phyloP scores from a whole-genome alignment of 176 grass and related monocot genomes.

The Triticum aestivum region DNA sequence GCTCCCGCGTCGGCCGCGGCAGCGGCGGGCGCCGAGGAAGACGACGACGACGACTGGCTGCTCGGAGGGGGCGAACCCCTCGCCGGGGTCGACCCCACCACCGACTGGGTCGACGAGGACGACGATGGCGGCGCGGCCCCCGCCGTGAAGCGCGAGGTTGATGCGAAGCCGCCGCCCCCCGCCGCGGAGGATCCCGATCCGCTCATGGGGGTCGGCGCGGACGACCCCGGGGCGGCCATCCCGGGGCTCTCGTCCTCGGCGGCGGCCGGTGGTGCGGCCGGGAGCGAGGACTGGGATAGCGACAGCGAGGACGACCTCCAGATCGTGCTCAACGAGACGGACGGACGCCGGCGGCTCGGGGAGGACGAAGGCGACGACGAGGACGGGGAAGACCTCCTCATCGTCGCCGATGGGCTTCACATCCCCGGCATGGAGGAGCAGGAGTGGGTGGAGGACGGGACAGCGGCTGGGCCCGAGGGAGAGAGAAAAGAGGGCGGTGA shows the following conservation, averaged over 20 bases:
- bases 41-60: constrained; percentile 72
- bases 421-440: constrained; percentile 75
- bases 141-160: constrained; percentile 34
- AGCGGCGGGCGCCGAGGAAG: neutral
- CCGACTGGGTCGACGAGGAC: constrained; percentile 74
- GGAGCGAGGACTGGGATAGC: constrained; percentile 86
- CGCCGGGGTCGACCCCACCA: constrained; percentile 52
- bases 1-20: neutral
- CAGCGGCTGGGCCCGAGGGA: constrained; percentile 40
- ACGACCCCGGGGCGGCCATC: constrained; percentile 55
- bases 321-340: constrained; percentile 93
- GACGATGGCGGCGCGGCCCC: constrained; percentile 14
- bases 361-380: constrained; percentile 75
- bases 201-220: constrained; percentile 31
- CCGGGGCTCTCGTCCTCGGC: constrained; percentile 63
- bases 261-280: constrained; percentile 30
- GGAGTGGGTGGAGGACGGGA: constrained; percentile 79
- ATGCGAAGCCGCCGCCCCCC: constrained; percentile 21
- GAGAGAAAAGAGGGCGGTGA: constrained; percentile 73
- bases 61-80: constrained; percentile 49
- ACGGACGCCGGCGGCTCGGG: constrained; percentile 45
- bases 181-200: constrained; percentile 45
- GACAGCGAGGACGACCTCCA: constrained; percentile 97
- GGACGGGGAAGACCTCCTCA: constrained; percentile 76
- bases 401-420: constrained; percentile 74